These are phyloP conservation scores for Daucus carota DNA, from an alignment of 129 eudicot genomes.

Conservation along the genomic window DNA sequence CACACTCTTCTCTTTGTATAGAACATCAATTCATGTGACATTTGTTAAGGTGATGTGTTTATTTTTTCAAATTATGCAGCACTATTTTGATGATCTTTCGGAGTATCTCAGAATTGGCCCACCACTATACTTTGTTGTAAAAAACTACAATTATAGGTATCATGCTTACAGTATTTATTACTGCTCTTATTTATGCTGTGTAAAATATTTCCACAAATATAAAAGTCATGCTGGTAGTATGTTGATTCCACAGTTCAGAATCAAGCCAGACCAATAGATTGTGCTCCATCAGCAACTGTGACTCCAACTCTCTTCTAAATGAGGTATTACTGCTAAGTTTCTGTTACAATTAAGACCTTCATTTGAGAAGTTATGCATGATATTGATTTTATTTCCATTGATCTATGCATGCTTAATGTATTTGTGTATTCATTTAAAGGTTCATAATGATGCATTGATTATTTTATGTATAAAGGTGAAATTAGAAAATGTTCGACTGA, in stretches of 20 bases:
- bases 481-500: too few species aligned
- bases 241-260: conserved; percentile 54
- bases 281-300: conserved; percentile 92
- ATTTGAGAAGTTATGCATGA: neutral
- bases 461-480: neutral
- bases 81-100: conserved; percentile 73
- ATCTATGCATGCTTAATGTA: conserved; percentile 1
- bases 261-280: conserved; percentile 83
- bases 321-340: conserved; percentile 43
- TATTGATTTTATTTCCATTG: too few species aligned
- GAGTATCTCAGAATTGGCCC: conserved; percentile 90
- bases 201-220: neutral
- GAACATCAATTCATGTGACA: neutral
- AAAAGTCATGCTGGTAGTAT: conserved; percentile 12
- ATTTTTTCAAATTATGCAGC: conserved; percentile 37
- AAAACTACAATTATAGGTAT: conserved; percentile 84
- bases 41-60: neutral
- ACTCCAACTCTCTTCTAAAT: conserved; percentile 81
- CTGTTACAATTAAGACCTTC: neutral
- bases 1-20: neutral
- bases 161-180: neutral
- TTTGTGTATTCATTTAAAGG: neutral
- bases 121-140: conserved; percentile 86
- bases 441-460: neutral
- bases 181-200: neutral